Conservation (phyloP, 495 filamentous ascomycete species). For the Xylaria palmicola region DNA sequence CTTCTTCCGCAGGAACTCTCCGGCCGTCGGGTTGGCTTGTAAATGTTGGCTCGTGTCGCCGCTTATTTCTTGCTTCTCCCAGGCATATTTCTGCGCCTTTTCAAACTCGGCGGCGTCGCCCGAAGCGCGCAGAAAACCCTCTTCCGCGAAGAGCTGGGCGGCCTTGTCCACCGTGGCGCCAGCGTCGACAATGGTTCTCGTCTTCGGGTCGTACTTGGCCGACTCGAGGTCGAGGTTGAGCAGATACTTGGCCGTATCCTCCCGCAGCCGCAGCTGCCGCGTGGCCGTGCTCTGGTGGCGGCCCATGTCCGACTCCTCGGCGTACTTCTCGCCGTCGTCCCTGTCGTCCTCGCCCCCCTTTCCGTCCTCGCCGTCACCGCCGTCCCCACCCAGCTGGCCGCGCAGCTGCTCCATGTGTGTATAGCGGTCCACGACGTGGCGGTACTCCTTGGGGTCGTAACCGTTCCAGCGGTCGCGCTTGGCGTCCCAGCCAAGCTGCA, state of each 20-base stretch:
- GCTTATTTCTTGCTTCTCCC: slow-evolving; percentile 86
- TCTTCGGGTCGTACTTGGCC: slow-evolving; percentile 97
- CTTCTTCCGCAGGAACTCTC: slow-evolving; percentile 78
- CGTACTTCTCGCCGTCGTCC: slow-evolving; percentile 70
- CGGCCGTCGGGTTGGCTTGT: slow-evolving; percentile 94
- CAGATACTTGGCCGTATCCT: slow-evolving; percentile 98
- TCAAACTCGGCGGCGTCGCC: slow-evolving; percentile 97
- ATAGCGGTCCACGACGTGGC: slow-evolving; percentile 81
- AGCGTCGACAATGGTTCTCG: slow-evolving; percentile 86
- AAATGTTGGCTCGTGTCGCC: slow-evolving; percentile 76
- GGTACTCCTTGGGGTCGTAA: slow-evolving; percentile 87
- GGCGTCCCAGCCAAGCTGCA: slow-evolving; percentile 92
- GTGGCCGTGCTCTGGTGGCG: slow-evolving; percentile 86
- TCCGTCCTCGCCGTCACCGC: slow-evolving; percentile 48
- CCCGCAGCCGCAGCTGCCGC: slow-evolving; percentile 83
- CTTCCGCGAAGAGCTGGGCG: slow-evolving; percentile 86
- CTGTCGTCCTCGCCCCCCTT: slow-evolving; percentile 54
- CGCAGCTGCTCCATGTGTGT: slow-evolving; percentile 82
- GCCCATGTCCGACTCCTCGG: slow-evolving; percentile 97
- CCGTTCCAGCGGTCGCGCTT: slow-evolving; percentile 98
- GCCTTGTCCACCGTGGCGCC: slow-evolving; percentile 82
- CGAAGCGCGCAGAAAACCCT: slow-evolving; percentile 85
- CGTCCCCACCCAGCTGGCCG: slow-evolving; percentile 45
- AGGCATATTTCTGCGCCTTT: slow-evolving; percentile 81
- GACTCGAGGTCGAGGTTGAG: slow-evolving; percentile 93